phyloP scores from a whole-genome alignment of 2,329 filamentous ascomycete genomes.

The Fusarium xyrophilum region DNA sequence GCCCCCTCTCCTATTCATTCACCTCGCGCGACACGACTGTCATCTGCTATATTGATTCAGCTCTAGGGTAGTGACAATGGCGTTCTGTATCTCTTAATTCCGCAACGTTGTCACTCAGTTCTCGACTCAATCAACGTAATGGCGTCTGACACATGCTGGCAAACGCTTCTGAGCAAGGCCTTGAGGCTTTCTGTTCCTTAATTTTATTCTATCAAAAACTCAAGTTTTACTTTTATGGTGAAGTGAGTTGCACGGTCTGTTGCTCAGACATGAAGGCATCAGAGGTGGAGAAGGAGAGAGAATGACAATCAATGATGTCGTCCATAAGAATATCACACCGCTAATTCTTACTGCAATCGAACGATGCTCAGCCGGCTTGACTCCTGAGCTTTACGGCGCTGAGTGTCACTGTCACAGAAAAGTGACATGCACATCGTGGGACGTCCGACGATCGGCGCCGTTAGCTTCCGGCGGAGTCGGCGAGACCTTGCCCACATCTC shows the following conservation, averaged over 20 bases:
- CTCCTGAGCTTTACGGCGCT: neutral
- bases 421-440: too few relatives aligned
- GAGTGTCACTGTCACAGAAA: neutral
- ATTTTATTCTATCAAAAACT: too few relatives aligned
- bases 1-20: neutral
- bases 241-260: rapidly evolving
- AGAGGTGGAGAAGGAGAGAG: rapidly evolving
- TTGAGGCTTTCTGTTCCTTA: rapidly evolving
- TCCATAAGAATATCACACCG: neutral
- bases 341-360: too few relatives aligned
- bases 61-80: too few relatives aligned
- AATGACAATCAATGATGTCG: rapidly evolving
- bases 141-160: rapidly evolving
- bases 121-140: too few relatives aligned
- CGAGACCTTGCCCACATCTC: neutral
- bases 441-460: neutral
- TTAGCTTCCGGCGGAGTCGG: neutral
- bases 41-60: too few relatives aligned
- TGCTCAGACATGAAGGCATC: too few relatives aligned
- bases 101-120: too few relatives aligned
- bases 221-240: rapidly evolving
- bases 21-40: neutral
- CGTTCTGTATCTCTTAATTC: too few relatives aligned
- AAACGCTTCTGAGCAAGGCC: rapidly evolving
- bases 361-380: too few relatives aligned